Evolutionary conservation across 352 stramenopile species (phyloP).

Genomic region (Pythium utonaiense): DNA sequence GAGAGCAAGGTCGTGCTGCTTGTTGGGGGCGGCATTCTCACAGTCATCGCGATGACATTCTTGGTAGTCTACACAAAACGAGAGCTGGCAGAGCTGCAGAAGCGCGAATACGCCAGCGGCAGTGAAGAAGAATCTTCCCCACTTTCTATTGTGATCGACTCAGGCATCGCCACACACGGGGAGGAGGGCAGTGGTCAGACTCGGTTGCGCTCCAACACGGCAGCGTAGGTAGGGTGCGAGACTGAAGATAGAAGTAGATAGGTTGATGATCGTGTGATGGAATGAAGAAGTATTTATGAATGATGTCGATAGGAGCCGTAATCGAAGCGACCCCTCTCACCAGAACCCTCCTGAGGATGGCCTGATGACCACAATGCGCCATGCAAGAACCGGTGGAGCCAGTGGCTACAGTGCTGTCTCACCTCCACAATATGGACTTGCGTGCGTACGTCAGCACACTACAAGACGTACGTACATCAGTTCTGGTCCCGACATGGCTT

Average conservation of each 20-base stretch:
- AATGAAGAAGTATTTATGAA: conserved; percentile 1
- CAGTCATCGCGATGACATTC: conserved; percentile 45
- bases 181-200: conserved; percentile 14
- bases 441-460: neutral
- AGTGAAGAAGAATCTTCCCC: conserved; percentile 35
- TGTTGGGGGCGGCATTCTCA: conserved; percentile 37
- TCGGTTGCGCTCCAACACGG: conserved; percentile 32
- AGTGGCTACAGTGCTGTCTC: neutral
- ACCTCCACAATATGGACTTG: neutral
- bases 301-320: neutral
- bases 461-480: neutral
- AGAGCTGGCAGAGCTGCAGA: conserved; percentile 57
- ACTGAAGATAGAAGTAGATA: neutral
- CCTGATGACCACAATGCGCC: neutral
- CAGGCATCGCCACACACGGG: conserved; percentile 6
- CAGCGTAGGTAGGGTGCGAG: neutral
- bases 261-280: neutral
- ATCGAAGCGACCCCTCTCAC: neutral
- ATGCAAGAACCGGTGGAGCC: neutral
- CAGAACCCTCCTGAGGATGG: neutral
- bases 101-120: conserved; percentile 47
- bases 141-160: conserved; percentile 19
- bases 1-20: conserved; percentile 42
- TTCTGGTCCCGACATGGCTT: neutral
- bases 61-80: conserved; percentile 67